Base-by-base conservation (phyloP, 768 basidiomycete genomes). In the Phlebiopsis gigantea region DNA sequence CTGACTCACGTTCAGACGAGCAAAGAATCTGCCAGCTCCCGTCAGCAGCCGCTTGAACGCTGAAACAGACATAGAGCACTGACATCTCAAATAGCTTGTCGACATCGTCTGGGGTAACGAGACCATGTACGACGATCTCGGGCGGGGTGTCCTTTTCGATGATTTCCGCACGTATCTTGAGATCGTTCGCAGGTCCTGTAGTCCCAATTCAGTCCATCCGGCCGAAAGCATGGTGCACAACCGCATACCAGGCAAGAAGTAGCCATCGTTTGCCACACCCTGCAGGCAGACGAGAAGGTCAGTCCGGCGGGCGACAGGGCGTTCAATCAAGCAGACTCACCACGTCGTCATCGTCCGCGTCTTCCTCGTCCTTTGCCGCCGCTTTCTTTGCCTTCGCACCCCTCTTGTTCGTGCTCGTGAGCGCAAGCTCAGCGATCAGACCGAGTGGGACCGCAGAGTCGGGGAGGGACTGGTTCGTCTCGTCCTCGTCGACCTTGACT, bases 11-110 rank as follows among this genome's bases (percentile, higher is more conserved):
- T 90, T 88, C 61, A 90, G 78, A 50, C 79, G 75, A 34, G 77
- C 75, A 70, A 80, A 92, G 67, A 85, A 92, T 63, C 89, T 91
- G 61, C 14, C 12, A 22, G n/a, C 30, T 39, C 24, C 34, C 14
- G 50, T 56, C 24, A 42, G 34, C 26, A 57, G 6, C 26, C 30
- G 14, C 17, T 1, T 53, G 7, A 44, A 28, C 24, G 28, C n/a
- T 5, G 17, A 21, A 43, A 26, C 21, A 22, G 7, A 42, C 34
- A n/a, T n/a, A n/a, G n/a, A n/a, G 14, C 19, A 77, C 90, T 29
- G 62, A 90, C 88, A 93, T 89, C 30, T 88, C 78, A 62, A 93
- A 93, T n/a, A 93, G 70, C 61, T 85, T 85, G 57, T 91, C 86
- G 2, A 92, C 89, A 59, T 93, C 90, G 46, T 81, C 80, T 0